These are phyloP conservation scores for Zelopaecilomyces penicillatus DNA, from an alignment of 2,329 filamentous ascomycete species.

Conservation along the genomic window DNA sequence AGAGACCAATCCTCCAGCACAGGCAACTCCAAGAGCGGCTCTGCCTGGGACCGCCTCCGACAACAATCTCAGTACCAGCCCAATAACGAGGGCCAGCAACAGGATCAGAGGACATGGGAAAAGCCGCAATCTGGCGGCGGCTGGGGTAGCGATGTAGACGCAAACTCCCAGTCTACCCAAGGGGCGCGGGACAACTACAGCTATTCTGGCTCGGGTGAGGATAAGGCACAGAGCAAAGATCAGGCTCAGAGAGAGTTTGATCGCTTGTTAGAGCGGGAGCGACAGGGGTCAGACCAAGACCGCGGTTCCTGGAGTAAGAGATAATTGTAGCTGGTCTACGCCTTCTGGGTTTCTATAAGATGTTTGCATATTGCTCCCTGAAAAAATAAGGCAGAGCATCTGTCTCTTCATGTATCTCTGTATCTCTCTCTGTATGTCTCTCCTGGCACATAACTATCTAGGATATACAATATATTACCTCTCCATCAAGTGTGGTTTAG, in stretches of 20 bases:
- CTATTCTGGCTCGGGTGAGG: constrained; percentile 28
- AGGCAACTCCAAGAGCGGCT: constrained; percentile 17
- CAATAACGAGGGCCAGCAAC: constrained; percentile 13
- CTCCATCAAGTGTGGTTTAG: too few relatives aligned
- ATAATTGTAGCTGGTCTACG: constrained; percentile 3
- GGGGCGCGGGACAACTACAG: constrained; percentile 21
- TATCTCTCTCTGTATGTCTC: too few relatives aligned
- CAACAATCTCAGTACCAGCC: constrained; percentile 25
- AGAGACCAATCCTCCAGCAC: constrained; percentile 12
- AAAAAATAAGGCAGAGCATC: background rate
- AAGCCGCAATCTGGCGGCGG: constrained; percentile 8
- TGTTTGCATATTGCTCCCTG: too few relatives aligned
- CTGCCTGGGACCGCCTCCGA: constrained; percentile 38
- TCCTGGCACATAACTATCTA: too few relatives aligned
- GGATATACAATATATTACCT: too few relatives aligned
- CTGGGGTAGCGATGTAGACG: constrained; percentile 19
- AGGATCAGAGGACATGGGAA: constrained; percentile 11
- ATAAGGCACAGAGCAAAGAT: constrained; percentile 29
- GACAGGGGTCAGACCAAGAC: constrained; percentile 22
- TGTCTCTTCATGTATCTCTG: too few relatives aligned
- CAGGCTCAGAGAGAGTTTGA: constrained; percentile 46
- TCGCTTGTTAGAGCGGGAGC: constrained; percentile 37
- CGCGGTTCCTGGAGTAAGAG: constrained; percentile 17
- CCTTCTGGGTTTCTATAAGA: too few relatives aligned
- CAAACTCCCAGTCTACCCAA: constrained; percentile 10